These are phyloP conservation scores for Trifolium repens DNA, from an alignment of 306 rosid species.

Conservation along the genomic window DNA sequence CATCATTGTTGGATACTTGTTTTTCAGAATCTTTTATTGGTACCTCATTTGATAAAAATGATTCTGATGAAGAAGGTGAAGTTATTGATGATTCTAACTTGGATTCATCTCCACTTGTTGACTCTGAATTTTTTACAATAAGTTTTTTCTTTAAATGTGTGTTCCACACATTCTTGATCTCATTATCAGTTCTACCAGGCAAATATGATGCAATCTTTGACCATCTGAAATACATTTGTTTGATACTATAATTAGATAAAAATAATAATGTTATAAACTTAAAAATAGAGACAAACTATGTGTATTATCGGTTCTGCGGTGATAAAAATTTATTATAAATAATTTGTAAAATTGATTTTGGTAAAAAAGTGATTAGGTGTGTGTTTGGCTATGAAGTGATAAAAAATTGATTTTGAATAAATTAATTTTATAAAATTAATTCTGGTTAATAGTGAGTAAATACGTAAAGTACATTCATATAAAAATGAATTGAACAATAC, in stretches of 20 bases:
- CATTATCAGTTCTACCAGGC: conserved; percentile 93
- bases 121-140: conserved; percentile 25
- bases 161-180: conserved; percentile 97
- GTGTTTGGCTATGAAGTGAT: neutral
- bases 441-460: neutral
- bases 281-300: neutral
- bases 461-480: neutral
- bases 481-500: neutral
- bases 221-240: conserved; percentile 64
- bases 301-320: neutral
- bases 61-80: conserved; percentile 61
- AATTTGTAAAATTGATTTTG: neutral
- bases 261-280: neutral
- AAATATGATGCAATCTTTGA: conserved; percentile 81
- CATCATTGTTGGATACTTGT: conserved; percentile 41
- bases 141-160: conserved; percentile 84
- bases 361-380: no score
- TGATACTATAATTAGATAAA: conserved; percentile 4
- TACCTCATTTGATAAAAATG: conserved; percentile 45
- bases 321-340: neutral
- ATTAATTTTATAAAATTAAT: neutral
- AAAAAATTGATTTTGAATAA: neutral
- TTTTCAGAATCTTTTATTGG: conserved; percentile 23
- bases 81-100: conserved; percentile 61
- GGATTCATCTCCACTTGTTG: conserved; percentile 48